Base-by-base conservation (phyloP, 179 eudicot genomes). In the Beta lomatogona region DNA sequence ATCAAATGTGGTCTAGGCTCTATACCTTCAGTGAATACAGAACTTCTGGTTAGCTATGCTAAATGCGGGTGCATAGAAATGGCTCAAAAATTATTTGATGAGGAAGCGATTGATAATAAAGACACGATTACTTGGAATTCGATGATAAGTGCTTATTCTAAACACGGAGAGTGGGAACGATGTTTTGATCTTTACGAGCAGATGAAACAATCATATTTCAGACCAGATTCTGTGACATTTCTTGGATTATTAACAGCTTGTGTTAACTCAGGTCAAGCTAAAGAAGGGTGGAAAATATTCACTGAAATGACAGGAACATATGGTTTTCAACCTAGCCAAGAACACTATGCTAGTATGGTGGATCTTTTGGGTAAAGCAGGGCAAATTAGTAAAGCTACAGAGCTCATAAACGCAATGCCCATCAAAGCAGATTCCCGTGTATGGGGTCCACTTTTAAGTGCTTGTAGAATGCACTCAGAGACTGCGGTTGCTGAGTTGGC, bases 301-400 rank as follows among this genome's bases (percentile, higher is more conserved):
- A 82, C 76, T 50, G 86, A 81, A 76, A 87, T 87, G 83, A 85
- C 54, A 22, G 83, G 80, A 80, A 84, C 63, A 21, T 78, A 81
- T 71, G 61, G 76, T 71, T 83, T 76, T 48, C 77, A 81, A 54
- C 88, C 88, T 52, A 76, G 57, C 44, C 88, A 85, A 41, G 90
- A 87, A 61, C 90, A 87, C 68, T 87, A 83, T 73, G 90, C 86
- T 45, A 81, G 85, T 79, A 81, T 85, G 88, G 90, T 85, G 68
- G 86, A 88, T 79, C 88, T 88, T 68, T 73, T 88, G 12, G 88
- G 90, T 10, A 87, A 81, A 59, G 83, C 86, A 25, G 88, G 88
- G 25, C 85, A 78, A 13, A 55, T 85, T 10, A 54, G 57, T 45
- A 81, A 87, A 83, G 89, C 89, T 71, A 16, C 71, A 16, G 81